Evolutionary conservation across 164 flowering plant genomes (phyloP).

Genomic region (Cinnamomum chago): DNA sequence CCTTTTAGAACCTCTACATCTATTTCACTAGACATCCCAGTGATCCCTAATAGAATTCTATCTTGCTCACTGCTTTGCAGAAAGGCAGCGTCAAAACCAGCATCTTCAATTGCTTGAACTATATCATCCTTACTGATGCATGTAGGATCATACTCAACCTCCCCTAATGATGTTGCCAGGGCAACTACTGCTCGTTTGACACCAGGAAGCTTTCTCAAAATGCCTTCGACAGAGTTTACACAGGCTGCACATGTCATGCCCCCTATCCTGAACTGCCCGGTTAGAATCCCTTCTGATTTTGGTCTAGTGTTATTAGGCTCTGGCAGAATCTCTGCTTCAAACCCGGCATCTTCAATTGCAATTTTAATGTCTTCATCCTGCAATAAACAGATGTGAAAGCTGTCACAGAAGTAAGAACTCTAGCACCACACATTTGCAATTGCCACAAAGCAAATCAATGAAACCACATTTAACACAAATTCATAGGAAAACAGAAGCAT

Average conservation of each 20-base stretch:
- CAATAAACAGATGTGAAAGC: conserved; percentile 3
- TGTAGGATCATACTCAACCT: conserved; percentile 84
- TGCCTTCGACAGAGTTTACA: conserved; percentile 93
- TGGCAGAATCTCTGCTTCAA: conserved; percentile 82
- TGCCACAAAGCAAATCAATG: too few species aligned
- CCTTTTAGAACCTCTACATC: conserved; percentile 63
- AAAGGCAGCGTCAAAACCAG: conserved; percentile 89
- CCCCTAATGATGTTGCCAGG: conserved; percentile 85
- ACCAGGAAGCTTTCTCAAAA: conserved; percentile 73
- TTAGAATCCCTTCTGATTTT: conserved; percentile 36
- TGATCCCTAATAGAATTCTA: conserved; percentile 48
- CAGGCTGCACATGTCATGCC: conserved; percentile 99
- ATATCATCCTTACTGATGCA: conserved; percentile 72
- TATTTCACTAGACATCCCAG: conserved; percentile 54
- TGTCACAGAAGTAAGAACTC: neutral
- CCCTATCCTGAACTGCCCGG: conserved; percentile 88
- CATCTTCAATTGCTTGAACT: conserved; percentile 85
- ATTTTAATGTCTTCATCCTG: conserved; percentile 80
- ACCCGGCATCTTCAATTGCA: conserved; percentile 98
- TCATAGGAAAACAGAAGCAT: too few species aligned
- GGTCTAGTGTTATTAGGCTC: conserved; percentile 33
- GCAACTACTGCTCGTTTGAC: conserved; percentile 88
- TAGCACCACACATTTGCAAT: too few species aligned
- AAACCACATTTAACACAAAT: too few species aligned
- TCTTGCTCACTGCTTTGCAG: conserved; percentile 86